Evolutionary conservation across 2,329 filamentous ascomycete species (phyloP), one percentile per base, ranked within the genome.

Genomic region (Colletotrichum sp.): DNA sequence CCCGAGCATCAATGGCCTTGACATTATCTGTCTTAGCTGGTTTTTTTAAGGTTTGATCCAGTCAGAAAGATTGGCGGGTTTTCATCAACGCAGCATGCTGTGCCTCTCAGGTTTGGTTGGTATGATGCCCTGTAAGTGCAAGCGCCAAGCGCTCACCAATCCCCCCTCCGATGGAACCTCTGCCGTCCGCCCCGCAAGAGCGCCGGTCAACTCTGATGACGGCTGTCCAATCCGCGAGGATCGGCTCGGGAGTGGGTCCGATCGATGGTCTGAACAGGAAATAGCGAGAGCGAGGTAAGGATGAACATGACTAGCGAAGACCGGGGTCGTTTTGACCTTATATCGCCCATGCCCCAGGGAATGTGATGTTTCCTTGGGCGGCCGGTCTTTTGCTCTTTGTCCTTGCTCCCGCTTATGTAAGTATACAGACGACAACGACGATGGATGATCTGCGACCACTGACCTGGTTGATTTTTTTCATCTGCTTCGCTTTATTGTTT

Each of bases 361-460:
- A 8, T 30, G 24, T 3, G n/a, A 18, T 7, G 15, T 10, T 18
- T 39, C 60, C 34, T 24, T 65, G 60, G 22, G 22, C 68, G 48
- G 72, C 68, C 68, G 72, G 71, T 65, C 44, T 59, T 70, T 57
- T 62, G 28, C 32, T 32, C 22, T 57, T 66, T 65, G 5, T 15
- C 12, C 28, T 24, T 22, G 48, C 5, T 22, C 26, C 72, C 68
- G 68, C 72, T 75, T 67, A 75, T 39, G 10, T 75, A 75, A 75
- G 48, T 24, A n/a, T 13, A 2, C 12, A 8, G 39, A 75, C 68
- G 62, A 75, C 72, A 72, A 34, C 22, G 13, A 15, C 18, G 63
- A 44, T 10, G 15, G 18, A 63, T 57, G 30, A 39, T 18, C 30
- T 64, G 39, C 10, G 15, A 59, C 26, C 24, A n/a, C 22, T 59